Conservation (phyloP, 148 eudicot species). For the Polygonum maritimum region DNA sequence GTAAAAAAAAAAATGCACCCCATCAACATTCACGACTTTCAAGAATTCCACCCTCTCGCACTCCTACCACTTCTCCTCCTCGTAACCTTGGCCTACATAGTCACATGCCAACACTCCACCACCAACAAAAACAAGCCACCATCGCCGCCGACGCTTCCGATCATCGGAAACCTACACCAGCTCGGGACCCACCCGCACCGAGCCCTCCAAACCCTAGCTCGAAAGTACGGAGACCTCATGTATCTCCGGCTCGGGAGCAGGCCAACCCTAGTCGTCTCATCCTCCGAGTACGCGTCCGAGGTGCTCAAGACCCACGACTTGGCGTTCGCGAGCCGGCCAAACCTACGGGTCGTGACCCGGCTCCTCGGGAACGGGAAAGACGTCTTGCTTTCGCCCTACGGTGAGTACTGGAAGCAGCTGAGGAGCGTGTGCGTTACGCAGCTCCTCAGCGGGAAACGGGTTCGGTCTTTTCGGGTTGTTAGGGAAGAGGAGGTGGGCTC, state of each 20-base stretch:
- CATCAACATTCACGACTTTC: not conserved
- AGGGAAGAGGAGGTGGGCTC: constrained; percentile 18
- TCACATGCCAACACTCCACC: not conserved
- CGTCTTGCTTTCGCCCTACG: constrained; percentile 11
- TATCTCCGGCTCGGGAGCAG: constrained; percentile 34
- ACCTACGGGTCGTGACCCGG: not conserved
- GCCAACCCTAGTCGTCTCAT: constrained; percentile 25
- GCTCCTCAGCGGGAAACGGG: constrained; percentile 12
- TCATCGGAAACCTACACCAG: constrained; percentile 58
- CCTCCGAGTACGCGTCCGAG: constrained; percentile 19
- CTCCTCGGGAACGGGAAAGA: constrained; percentile 16
- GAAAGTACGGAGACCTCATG: constrained; percentile 19
- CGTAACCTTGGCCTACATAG: constrained; percentile 18
- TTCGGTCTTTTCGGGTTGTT: constrained; percentile 14
- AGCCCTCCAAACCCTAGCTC: constrained; percentile 6
- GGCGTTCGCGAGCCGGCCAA: constrained; percentile 15
- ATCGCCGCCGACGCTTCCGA: constrained; percentile 50
- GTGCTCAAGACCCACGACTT: constrained; percentile 20
- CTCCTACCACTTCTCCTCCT: constrained; percentile 15
- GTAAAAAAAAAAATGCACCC: not conserved
- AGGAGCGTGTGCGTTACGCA: constrained; percentile 8
- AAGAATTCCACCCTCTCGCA: not conserved
- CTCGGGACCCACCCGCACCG: not conserved
- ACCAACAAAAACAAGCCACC: constrained; percentile 27
- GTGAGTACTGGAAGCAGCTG: constrained; percentile 20